Base-by-base conservation (phyloP, 257 asterid species). In the Salvia hispanica region DNA sequence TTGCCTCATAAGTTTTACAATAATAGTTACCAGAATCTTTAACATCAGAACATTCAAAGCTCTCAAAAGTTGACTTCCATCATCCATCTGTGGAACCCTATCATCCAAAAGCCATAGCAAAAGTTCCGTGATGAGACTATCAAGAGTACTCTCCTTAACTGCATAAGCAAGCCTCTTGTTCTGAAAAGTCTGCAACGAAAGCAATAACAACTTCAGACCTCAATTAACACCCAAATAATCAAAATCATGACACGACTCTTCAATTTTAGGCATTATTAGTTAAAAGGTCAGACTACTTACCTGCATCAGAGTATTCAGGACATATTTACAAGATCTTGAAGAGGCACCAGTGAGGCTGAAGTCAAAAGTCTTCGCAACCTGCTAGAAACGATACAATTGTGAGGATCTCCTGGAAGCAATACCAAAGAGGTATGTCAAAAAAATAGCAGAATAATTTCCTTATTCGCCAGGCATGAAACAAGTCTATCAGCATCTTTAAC, bases 21-120 rank as follows among this genome's bases (percentile, higher is more conserved):
- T 15, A 34, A 66, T 54, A 39, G 36, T 64, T 77, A 94, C 99
- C 96, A 94, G 78, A 69, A 94, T 94, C 83, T 91, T 91, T 70
- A 91, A 88, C 99, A 94, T 91, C 79, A 94, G 79, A 79, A 94
- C 98, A 80, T 94, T 94, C 86, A 94, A 75, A 69, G 99, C 99
- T 81, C 89, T 87, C 82, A 91, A 72, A 73, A 94, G 98, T 77
- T 94, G 99, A 79, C 96, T 89, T 78, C 99, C 99, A 71, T 94
- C 99, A 81, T 94, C 99, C 99, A 94, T 91, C 75, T 77, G 83
- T 0, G 96, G 99, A 71, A 94, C 98, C 81, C 99, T 86, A 71
- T 94, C 98, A 74, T 94, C 99, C 84, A 94, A 85, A 74, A 94
- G 99, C 99, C 99, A 89, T 58, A 94, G 91, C 78, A 94, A 82